These are phyloP conservation scores for Phyllosticta citriasiana DNA, from an alignment of 2,329 filamentous ascomycete genomes.

Conservation along the genomic window DNA sequence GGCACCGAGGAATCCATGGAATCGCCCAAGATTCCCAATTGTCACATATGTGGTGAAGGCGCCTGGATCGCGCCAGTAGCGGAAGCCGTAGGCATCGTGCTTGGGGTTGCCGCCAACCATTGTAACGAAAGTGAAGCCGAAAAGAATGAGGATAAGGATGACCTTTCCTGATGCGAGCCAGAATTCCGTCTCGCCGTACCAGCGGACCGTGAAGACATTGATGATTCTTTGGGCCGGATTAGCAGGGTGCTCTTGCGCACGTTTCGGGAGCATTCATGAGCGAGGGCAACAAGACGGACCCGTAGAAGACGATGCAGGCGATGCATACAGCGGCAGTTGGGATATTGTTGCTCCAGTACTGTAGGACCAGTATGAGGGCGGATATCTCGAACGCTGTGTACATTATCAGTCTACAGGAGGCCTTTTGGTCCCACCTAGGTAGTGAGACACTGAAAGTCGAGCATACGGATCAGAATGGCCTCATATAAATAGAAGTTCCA, in stretches of 20 bases:
- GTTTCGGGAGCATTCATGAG: not conserved
- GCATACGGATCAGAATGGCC: conserved; percentile 32
- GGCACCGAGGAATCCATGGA: conserved; percentile 14
- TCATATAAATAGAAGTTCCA: conserved; percentile 46
- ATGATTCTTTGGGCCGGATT: not conserved
- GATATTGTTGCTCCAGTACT: conserved; percentile 38
- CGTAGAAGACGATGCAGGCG: conserved; percentile 33
- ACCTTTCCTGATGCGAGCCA: conserved; percentile 53
- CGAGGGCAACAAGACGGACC: conserved; percentile 18
- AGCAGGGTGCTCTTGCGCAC: not conserved
- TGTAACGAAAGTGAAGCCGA: conserved; percentile 25
- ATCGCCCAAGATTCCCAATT: conserved; percentile 13
- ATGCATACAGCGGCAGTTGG: conserved; percentile 31
- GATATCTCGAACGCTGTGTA: conserved; percentile 38
- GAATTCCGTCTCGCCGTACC: conserved; percentile 49
- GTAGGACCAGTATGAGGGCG: conserved; percentile 32
- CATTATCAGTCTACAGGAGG: conserved; percentile 12
- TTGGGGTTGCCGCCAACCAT: conserved; percentile 27
- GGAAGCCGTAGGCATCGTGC: conserved; percentile 27
- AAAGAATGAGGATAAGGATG: conserved; percentile 22
- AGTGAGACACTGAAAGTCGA: not conserved
- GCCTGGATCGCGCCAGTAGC: conserved; percentile 21
- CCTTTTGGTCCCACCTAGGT: not conserved
- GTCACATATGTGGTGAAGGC: conserved; percentile 19
- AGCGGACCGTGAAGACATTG: conserved; percentile 8